Conservation (phyloP, 2,329 filamentous ascomycete genomes). For the Ilyonectria robusta region DNA sequence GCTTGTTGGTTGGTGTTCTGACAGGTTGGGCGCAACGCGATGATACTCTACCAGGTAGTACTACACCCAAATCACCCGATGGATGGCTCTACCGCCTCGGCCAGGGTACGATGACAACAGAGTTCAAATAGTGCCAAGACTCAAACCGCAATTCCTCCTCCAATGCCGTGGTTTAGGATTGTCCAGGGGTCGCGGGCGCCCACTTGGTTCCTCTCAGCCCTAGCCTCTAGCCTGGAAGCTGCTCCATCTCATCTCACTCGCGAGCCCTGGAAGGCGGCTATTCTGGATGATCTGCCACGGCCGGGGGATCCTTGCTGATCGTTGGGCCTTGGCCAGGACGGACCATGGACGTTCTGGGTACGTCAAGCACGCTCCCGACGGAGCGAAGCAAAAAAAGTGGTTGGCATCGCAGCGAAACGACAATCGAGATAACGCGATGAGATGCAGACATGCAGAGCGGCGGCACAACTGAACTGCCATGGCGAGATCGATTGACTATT, state of each 20-base stretch:
- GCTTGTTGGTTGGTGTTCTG: constrained; percentile 1
- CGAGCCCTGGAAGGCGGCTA: constrained; percentile 10
- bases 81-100: constrained; percentile 9
- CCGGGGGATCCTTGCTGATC: not conserved
- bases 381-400: not conserved
- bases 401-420: not conserved
- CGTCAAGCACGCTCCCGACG: not conserved
- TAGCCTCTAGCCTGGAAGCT: constrained; percentile 6
- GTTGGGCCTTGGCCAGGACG: not conserved
- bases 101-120: not conserved
- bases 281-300: constrained; percentile 1
- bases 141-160: constrained; percentile 1
- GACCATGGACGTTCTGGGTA: not conserved
- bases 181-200: constrained; percentile 5
- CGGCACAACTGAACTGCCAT: not conserved
- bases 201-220: not conserved
- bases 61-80: constrained; percentile 20
- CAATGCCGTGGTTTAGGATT: not conserved
- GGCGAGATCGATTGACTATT: not conserved
- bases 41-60: constrained; percentile 10
- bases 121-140: constrained; percentile 10
- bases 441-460: not conserved
- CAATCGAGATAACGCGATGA: not conserved
- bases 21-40: constrained; percentile 8
- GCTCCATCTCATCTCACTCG: constrained; percentile 28